Evolutionary conservation across 2,329 filamentous ascomycete species (phyloP).

Genomic region (Calonectria pseudoreteaudii): DNA sequence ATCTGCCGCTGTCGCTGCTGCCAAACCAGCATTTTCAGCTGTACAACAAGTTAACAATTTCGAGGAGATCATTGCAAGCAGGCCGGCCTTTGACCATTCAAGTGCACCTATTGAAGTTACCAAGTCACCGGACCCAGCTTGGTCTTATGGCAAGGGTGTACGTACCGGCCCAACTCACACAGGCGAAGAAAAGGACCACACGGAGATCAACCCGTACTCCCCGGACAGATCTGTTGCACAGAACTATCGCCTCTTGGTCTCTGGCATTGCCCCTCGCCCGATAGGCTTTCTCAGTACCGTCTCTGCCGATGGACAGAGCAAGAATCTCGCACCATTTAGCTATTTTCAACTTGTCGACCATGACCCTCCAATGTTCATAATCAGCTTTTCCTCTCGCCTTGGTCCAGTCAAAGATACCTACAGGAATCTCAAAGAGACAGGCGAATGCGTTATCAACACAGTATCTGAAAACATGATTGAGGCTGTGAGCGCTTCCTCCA

Average conservation of each 20-base stretch:
- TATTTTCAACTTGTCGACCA: conserved; percentile 85
- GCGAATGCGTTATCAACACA: conserved; percentile 84
- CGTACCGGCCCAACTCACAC: conserved; percentile 25
- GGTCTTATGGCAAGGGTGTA: conserved; percentile 57
- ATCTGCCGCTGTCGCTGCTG: background rate
- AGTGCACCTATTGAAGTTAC: conserved; percentile 38
- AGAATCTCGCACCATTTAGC: conserved; percentile 83
- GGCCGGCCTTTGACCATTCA: conserved; percentile 41
- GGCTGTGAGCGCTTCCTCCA: conserved; percentile 79
- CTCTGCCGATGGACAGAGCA: conserved; percentile 66
- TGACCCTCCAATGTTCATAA: conserved; percentile 83
- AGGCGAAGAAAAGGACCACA: conserved; percentile 60
- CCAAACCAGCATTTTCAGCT: conserved; percentile 30
- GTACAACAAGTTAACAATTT: conserved; percentile 40
- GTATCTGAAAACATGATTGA: conserved; percentile 84
- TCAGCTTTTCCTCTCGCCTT: conserved; percentile 59
- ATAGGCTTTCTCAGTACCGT: conserved; percentile 71
- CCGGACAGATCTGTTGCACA: conserved; percentile 72
- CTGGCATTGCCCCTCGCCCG: conserved; percentile 81
- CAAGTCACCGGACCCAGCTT: conserved; percentile 55
- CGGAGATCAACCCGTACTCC: conserved; percentile 83
- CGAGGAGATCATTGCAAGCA: conserved; percentile 34
- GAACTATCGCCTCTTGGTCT: conserved; percentile 91
- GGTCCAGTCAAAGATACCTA: conserved; percentile 79
- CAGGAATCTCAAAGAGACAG: conserved; percentile 74